Evolutionary conservation across 768 basidiomycete species (phyloP), one percentile per base, ranked within the genome.

Genomic region (Boletus sensibilis): DNA sequence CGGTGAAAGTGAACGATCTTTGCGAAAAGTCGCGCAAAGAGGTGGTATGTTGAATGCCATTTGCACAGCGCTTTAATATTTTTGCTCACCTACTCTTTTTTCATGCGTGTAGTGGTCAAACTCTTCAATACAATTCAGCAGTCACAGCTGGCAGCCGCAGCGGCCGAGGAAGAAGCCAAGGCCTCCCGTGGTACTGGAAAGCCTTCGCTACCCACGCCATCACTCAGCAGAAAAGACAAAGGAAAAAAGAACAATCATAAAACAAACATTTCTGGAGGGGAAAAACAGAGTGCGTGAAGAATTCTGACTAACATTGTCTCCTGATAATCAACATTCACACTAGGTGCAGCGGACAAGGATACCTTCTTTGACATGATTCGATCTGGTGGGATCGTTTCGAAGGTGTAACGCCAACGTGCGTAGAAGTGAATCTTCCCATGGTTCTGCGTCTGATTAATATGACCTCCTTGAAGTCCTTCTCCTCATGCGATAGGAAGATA

Each of bases 61-160:
- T 45, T 7, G 10, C 31, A 18, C n/a, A 16, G 39, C 18, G 16
- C 6, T 13, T 40, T 12, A 3, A 23, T 50, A 20, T 29, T 49
- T 31, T 33, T 50, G 35, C 54, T 53, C 27, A 58, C 23, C n/a
- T 18, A 40, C 16, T 31, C 23, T 20, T 39, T 33, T 55, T 34
- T 31, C 37, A 46, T 52, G 13, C 10, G 14, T 56, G 5, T 51
- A 82, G 92, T 94, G 44, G 90, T 94, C n/a, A 85, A 88, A 65
- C 75, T 94, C 16, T 94, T 94, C 76, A 94, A 94, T 63, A 84
- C 82, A 5, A 89, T 94, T 47, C 92, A 93, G 59, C 88, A 90
- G 60, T 86, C 90, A 20, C 92, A 94, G 64, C 75, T 79, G 27
- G 80, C 78, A 13, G 76, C 81, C 1, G 68, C 78, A 11, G 77